Base-by-base conservation (phyloP, 768 basidiomycete genomes). In the Amanita pallidorosea region DNA sequence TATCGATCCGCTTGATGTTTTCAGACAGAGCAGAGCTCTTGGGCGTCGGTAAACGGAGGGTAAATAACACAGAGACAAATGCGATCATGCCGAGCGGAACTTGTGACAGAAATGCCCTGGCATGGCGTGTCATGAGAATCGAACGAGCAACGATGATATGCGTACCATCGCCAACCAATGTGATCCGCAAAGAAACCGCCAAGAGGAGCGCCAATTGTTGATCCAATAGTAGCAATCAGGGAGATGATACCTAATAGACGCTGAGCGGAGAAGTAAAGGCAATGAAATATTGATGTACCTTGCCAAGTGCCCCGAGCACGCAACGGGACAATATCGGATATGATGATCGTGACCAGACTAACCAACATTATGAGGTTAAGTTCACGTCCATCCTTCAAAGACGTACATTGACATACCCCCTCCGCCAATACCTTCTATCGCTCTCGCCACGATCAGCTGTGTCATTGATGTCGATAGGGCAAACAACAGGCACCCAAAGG, bases 241-340 rank as follows among this genome's bases (percentile, higher is more conserved):
- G 31, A 31, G 11, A 12, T 31, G 1, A 31, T 7, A 12, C 31
- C 31, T 31, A 31, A 31, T 31, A 31, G 3, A 31, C 4, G 11
- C 9, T 29, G 18, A 27, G 15, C 13, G 8, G 40, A 13, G 25
- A 29, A 33, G 20, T 36, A 43, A 40, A 37, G 3, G 3, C 37
- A 46, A 15, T 15, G 29, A 17, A n/a, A 35, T 22, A 22, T 17
- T 17, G 23, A 42, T 42, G 4, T 23, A 72, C 80, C 83, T 74
- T 84, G 82, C 75, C 80, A 82, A 17, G 80, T 83, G 18, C 83
- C 83, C 46, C 82, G 69, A 18, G 71, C 70, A 2, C 81, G 71
- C 42, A 84, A 66, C 0, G 82, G 79, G 1, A 83, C 76, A 12
- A 83, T 66, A 55, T 84, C 83, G 3, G 80, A 81, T 62, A 84